Evolutionary conservation across 139 green algal genomes (phyloP).

Genomic region (Chloropicon primus): DNA sequence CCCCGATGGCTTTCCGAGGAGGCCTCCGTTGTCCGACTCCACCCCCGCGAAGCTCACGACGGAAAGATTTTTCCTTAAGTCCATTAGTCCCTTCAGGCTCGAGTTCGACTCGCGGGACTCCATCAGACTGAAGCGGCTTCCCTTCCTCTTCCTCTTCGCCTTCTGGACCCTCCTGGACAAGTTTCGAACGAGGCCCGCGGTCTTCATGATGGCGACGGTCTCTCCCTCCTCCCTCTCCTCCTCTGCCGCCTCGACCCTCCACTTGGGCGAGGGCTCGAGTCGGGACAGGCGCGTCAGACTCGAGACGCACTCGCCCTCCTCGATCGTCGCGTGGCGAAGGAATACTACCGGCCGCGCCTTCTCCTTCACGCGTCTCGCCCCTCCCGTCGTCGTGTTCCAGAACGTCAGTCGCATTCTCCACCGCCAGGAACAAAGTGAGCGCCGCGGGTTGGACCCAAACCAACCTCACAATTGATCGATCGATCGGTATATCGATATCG

Average conservation of each 20-base stretch:
- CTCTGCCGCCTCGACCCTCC: background rate
- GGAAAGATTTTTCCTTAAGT: background rate
- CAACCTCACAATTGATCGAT: background rate
- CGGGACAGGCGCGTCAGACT: background rate
- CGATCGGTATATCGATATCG: background rate
- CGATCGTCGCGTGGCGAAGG: background rate
- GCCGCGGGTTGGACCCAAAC: no score
- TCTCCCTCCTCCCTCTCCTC: background rate
- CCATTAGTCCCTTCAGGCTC: background rate
- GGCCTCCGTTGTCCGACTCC: background rate
- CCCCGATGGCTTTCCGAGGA: background rate
- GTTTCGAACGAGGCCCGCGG: background rate
- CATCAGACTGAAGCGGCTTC: background rate
- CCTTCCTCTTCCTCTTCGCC: background rate
- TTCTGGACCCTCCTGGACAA: background rate
- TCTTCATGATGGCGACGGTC: no score
- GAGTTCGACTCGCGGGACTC: background rate
- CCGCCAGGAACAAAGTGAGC: no score
- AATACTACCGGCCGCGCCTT: no score
- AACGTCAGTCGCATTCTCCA: no score
- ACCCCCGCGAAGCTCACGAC: background rate
- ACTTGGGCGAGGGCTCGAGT: background rate
- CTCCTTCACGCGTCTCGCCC: no score
- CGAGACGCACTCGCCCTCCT: background rate
- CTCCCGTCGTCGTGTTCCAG: no score